Evolutionary conservation across 2,329 filamentous ascomycete species (phyloP), one percentile per base, ranked within the genome.

Genomic region (Bretziella fagacearum): DNA sequence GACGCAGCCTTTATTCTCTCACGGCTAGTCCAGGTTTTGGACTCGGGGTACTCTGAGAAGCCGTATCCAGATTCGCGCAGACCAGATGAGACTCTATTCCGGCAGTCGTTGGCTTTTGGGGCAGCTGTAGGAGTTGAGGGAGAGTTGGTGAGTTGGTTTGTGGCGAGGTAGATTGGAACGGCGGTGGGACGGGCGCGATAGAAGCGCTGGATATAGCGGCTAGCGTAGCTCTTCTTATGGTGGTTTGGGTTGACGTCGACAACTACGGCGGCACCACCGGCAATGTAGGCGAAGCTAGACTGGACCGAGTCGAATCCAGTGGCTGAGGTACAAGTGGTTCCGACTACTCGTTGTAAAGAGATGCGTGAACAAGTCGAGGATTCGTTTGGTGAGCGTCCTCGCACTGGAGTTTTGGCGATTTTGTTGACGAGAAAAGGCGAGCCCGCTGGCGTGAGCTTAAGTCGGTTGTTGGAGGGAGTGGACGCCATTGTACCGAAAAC

Each of bases 1-100:
- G 87, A 94, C 2, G 87, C 85, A 15, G 91, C 84, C 64, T 96
- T 96, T 59, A 96, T 87, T 54, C 86, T 77, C 61, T 96, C 91
- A 53, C 84, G 77, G 47, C 84, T 91, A 1, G 84, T 86, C 80
- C 84, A 89, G 10, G 81, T 84, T 59, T 79, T 84, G 44, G 73
- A 77, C 41, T 95, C 87, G 10, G 68, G 61, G 66, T 70, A 73
- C 53, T 77, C 74, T 6, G 58, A 53, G 2, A 61, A 56, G 30
- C 62, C 62, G 51, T 66, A 66, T 2, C 62, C 56, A 3, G 70
- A 69, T 4, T 75, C 72, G 29, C 72, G 64, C 35, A 66, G 60
- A 13, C 57, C 60, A 2, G 62, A 56, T 15, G 71, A 67, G 10
- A 67, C 61, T 51, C 77, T 66, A 53, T 73, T 78, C 53, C 74